These are phyloP conservation scores for Exophiala sideris DNA, from an alignment of 2,329 filamentous ascomycete genomes.

Conservation along the genomic window DNA sequence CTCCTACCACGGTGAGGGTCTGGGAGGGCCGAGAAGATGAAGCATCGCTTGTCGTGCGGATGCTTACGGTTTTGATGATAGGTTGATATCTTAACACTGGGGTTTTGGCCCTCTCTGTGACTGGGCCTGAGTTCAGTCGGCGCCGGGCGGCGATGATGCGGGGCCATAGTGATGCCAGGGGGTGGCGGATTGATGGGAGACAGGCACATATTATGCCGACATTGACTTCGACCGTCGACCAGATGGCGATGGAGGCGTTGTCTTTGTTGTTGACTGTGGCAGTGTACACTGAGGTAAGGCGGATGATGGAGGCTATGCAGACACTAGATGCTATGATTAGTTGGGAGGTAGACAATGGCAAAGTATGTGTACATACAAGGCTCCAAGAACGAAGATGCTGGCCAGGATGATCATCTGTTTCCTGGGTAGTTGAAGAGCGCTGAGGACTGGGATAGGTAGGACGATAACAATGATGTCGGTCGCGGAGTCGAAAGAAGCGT, in stretches of 20 bases:
- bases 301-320: slow-evolving; percentile 18
- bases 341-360: background rate
- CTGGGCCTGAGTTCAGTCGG: background rate
- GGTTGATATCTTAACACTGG: background rate
- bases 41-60: background rate
- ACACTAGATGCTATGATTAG: slow-evolving; percentile 3
- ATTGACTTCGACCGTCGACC: slow-evolving; percentile 44
- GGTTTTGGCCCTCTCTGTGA: background rate
- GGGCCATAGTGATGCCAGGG: slow-evolving; percentile 7
- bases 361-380: slow-evolving; percentile 22
- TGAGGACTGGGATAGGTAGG: slow-evolving; percentile 36
- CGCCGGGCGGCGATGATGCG: slow-evolving; percentile 3
- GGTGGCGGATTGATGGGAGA: slow-evolving; percentile 31
- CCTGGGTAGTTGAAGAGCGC: slow-evolving; percentile 29
- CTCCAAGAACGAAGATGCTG: slow-evolving; percentile 28
- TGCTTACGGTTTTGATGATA: background rate
- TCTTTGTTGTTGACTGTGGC: slow-evolving; percentile 5
- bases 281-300: slow-evolving; percentile 11
- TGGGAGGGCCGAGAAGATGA: slow-evolving; percentile 9
- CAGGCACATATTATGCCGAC: slow-evolving; percentile 42
- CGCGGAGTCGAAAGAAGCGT: slow-evolving; percentile 37
- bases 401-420: slow-evolving; percentile 22
- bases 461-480: slow-evolving; percentile 36
- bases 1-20: slow-evolving; percentile 40
- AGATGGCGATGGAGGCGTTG: slow-evolving; percentile 37